A percentile compares a stretch with the other conserved stretches of the same genome.
Evolutionary conservation across 441 rosid genomes (phyloP).

Genomic region (Gossypium schwendimanii): DNA sequence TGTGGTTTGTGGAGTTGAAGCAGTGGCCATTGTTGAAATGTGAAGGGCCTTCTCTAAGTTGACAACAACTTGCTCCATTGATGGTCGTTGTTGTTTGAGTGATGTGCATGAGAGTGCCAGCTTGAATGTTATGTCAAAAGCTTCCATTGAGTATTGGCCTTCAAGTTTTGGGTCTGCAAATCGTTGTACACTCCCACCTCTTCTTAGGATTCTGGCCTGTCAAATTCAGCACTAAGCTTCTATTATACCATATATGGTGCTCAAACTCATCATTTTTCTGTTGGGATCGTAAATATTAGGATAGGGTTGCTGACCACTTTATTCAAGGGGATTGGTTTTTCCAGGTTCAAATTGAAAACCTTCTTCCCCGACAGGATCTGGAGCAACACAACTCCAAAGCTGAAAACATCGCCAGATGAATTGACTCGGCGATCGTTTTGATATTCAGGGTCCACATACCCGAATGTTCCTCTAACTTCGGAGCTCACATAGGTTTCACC

Average conservation of each 20-base stretch:
- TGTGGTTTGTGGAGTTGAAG: conserved; percentile 22
- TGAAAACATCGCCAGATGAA: conserved; percentile 47
- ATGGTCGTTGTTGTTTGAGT: conserved; percentile 33
- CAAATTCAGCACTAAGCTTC: conserved; percentile 9
- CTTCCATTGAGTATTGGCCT: conserved; percentile 40
- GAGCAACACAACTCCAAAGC: conserved; percentile 47
- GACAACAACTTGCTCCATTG: conserved; percentile 35
- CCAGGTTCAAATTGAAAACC: conserved; percentile 38
- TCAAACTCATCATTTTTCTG: neutral
- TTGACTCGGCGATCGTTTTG: conserved; percentile 24
- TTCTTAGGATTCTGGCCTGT: conserved; percentile 41
- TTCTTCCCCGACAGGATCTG: conserved; percentile 49
- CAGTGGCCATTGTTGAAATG: conserved; percentile 23
- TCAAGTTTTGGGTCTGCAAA: conserved; percentile 42
- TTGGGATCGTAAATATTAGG: neutral
- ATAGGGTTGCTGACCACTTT: conserved; percentile 32
- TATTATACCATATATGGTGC: neutral
- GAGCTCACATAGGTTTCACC: conserved; percentile 39
- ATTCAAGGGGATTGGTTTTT: conserved; percentile 32
- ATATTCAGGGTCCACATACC: conserved; percentile 41
- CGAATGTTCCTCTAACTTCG: conserved; percentile 54
- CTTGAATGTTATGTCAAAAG: conserved; percentile 33
- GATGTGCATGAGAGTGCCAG: conserved; percentile 47
- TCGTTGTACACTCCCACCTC: conserved; percentile 28
- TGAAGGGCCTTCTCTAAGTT: conserved; percentile 39